Conservation (phyloP, 2,329 filamentous ascomycete genomes). For the Xylariomycetidae sp. region DNA sequence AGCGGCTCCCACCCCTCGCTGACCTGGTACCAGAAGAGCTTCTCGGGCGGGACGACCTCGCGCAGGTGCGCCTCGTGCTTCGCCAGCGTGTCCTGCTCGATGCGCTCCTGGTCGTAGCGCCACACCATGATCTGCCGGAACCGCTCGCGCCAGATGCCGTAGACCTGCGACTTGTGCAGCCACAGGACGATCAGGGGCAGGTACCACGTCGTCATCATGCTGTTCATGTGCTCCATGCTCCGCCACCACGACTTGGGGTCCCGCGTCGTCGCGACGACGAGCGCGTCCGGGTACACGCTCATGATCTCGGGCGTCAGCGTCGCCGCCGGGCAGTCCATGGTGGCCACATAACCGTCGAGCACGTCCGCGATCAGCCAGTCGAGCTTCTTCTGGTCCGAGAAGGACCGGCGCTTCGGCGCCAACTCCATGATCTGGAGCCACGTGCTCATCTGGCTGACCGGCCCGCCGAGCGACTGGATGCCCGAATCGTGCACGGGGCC, state of each 20-base stretch:
- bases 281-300: constrained; percentile 43
- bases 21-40: constrained; percentile 31
- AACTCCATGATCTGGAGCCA: constrained; percentile 31
- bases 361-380: constrained; percentile 31
- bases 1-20: constrained; percentile 31
- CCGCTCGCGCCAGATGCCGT: constrained; percentile 26
- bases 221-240: constrained; percentile 29
- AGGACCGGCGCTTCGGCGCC: constrained; percentile 22
- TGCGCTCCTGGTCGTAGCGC: constrained; percentile 27
- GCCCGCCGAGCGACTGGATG: constrained; percentile 31
- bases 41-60: constrained; percentile 27
- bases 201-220: constrained; percentile 29
- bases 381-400: constrained; percentile 28
- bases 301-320: constrained; percentile 41
- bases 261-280: constrained; percentile 41
- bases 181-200: constrained; percentile 28
- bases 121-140: constrained; percentile 26
- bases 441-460: constrained; percentile 28
- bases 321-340: constrained; percentile 38
- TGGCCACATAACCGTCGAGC: constrained; percentile 31
- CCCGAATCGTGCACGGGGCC: constrained; percentile 32
- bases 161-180: constrained; percentile 27
- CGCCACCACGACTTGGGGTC: constrained; percentile 34
- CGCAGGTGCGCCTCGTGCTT: constrained; percentile 28
- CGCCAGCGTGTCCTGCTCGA: constrained; percentile 23